A percentile compares a stretch with the other conserved stretches of the same genome.
These are phyloP conservation scores for Trichoderma simmonsii DNA, from an alignment of 2,329 filamentous ascomycete genomes.

Conservation along the genomic window DNA sequence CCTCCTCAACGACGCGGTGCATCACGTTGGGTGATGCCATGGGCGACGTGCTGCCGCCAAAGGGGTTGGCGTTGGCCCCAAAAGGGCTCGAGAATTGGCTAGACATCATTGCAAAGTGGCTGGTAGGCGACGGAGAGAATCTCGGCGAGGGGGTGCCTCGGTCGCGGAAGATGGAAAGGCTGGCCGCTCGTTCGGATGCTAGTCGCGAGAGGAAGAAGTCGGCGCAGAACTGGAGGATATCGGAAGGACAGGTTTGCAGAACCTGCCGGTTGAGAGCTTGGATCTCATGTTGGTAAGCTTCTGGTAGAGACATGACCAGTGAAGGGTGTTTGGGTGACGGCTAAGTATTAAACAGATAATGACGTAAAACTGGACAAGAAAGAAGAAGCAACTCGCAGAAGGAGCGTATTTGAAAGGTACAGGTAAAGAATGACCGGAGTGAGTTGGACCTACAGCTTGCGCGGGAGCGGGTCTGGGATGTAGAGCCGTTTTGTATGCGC, in stretches of 20 bases:
- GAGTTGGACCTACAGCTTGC: constrained; percentile 20
- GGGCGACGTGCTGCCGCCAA: constrained; percentile 56
- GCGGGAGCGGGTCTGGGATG: constrained; percentile 12
- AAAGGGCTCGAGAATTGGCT: constrained; percentile 74
- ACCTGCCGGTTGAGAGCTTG: constrained; percentile 61
- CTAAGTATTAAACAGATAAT: constrained; percentile 8
- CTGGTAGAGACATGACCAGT: constrained; percentile 44
- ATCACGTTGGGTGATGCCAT: constrained; percentile 36
- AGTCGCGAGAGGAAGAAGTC: constrained; percentile 66
- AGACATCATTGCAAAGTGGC: constrained; percentile 54
- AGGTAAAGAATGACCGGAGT: constrained; percentile 13
- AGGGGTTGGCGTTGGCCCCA: constrained; percentile 68
- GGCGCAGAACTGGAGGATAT: constrained; percentile 68
- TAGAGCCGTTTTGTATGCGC: constrained; percentile 20
- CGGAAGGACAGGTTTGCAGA: constrained; percentile 54
- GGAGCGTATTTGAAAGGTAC: constrained; percentile 8
- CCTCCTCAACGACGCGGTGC: constrained; percentile 68
- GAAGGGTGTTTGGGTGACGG: constrained; percentile 2
- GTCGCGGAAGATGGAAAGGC: constrained; percentile 17
- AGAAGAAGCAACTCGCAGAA: constrained; percentile 10
- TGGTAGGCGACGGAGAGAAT: constrained; percentile 3
- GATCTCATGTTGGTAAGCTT: constrained; percentile 60
- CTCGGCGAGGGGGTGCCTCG: constrained; percentile 9
- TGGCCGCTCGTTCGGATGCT: constrained; percentile 55
- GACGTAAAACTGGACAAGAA: constrained; percentile 14